Conservation (phyloP, 2,329 filamentous ascomycete species). For the Penicillium expansum region DNA sequence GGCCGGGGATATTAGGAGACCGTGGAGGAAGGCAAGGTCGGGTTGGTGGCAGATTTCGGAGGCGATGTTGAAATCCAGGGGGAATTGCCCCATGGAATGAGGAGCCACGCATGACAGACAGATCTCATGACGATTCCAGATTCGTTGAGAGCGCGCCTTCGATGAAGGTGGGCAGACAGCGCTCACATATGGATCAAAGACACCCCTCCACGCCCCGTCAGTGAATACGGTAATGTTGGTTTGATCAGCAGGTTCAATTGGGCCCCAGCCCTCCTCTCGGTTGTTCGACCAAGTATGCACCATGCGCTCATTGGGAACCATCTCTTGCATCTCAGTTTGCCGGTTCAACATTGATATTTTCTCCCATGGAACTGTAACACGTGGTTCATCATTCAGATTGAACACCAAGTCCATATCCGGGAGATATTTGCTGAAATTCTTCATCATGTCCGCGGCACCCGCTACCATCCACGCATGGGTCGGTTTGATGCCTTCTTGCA, state of each 20-base stretch:
- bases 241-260: conserved; percentile 36
- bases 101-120: conserved; percentile 62
- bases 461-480: conserved; percentile 60
- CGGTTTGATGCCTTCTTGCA: conserved; percentile 51
- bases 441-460: conserved; percentile 54
- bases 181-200: conserved; percentile 45
- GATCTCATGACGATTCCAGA: conserved; percentile 63
- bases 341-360: conserved; percentile 39
- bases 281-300: conserved; percentile 37
- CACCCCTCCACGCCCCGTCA: conserved; percentile 41
- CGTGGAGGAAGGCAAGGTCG: conserved; percentile 70
- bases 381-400: conserved; percentile 61
- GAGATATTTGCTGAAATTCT: conserved; percentile 52
- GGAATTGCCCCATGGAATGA: conserved; percentile 66
- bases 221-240: conserved; percentile 38
- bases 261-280: conserved; percentile 39
- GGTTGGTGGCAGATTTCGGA: conserved; percentile 73
- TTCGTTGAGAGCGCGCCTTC: conserved; percentile 55
- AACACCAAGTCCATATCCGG: conserved; percentile 64
- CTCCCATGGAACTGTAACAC: conserved; percentile 55
- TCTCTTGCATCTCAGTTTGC: conserved; percentile 22
- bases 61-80: conserved; percentile 63
- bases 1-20: conserved; percentile 66
- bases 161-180: conserved; percentile 63
- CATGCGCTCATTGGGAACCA: conserved; percentile 22